Evolutionary conservation across 495 filamentous ascomycete genomes (phyloP).

Genomic region (Parathielavia hyrcaniae): DNA sequence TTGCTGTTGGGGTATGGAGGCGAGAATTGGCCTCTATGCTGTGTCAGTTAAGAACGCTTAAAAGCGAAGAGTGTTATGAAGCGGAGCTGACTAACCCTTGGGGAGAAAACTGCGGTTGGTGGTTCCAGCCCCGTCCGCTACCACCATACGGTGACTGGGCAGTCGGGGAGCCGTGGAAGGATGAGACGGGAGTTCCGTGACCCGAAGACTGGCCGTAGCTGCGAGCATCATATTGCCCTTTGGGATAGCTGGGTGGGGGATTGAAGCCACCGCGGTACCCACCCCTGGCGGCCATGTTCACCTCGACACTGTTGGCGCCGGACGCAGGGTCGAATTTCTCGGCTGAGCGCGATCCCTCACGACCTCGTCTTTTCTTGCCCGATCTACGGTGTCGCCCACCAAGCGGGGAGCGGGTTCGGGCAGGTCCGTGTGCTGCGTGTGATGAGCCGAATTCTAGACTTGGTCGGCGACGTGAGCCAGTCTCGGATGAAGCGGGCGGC

Average conservation of each 20-base stretch:
- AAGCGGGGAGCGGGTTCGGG: slow-evolving; percentile 32
- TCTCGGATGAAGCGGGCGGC: slow-evolving; percentile 33
- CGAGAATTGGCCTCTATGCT: slow-evolving; percentile 50
- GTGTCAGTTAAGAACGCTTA: slow-evolving; percentile 22
- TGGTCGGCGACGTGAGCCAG: slow-evolving; percentile 31
- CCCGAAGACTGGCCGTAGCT: slow-evolving; percentile 55
- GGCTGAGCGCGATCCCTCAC: slow-evolving; percentile 30
- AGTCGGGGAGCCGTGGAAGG: slow-evolving; percentile 62
- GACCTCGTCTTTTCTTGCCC: slow-evolving; percentile 32
- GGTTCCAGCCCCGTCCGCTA: slow-evolving; percentile 52
- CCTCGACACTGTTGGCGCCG: slow-evolving; percentile 46
- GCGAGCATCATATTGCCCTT: slow-evolving; percentile 31
- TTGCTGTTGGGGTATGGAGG: slow-evolving; percentile 50
- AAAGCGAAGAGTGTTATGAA: neutral
- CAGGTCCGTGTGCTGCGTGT: slow-evolving; percentile 30
- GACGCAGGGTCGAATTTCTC: slow-evolving; percentile 34
- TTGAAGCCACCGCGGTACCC: slow-evolving; percentile 39
- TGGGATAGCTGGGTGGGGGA: slow-evolving; percentile 28
- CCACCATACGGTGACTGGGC: slow-evolving; percentile 60
- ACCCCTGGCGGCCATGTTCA: slow-evolving; percentile 39
- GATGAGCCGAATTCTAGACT: slow-evolving; percentile 29
- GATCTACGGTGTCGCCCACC: slow-evolving; percentile 35
- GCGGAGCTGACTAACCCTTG: slow-evolving; percentile 48
- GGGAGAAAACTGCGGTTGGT: slow-evolving; percentile 51
- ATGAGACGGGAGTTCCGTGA: slow-evolving; percentile 52